Evolutionary conservation across 345 rosid species (phyloP), one percentile per base, ranked within the genome.

Genomic region (Turritis glabra): DNA sequence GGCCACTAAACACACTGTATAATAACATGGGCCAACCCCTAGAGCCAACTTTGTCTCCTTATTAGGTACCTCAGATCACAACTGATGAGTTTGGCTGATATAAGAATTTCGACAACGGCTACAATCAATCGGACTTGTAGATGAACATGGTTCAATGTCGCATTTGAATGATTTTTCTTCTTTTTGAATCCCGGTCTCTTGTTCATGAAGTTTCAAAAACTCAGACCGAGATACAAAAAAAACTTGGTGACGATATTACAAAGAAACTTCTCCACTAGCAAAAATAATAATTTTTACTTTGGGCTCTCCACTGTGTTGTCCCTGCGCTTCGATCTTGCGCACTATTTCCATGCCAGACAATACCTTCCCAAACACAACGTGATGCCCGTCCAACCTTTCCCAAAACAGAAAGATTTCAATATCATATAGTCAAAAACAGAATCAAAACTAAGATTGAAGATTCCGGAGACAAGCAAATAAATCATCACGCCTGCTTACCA

Each of bases 291-390:
- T 96, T 79, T 81, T 81, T 43, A 78, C 84, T 81, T 85, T 90
- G 5, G 99, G 96, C 47, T 71, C 82, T 57, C 96, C 97, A 51
- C 79, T 86, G 64, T 70, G 73, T 73, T 65, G 78, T 19, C 99
- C 99, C 78, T 88, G 83, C 3, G 91, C 90, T 85, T 95, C 99
- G n/a, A 95, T 77, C 86, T 86, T 89, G 71, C 67, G 70, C 25
- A 92, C 91, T 2, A 90, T 86, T 67, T 95, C 97, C 96, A 95
- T 86, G 23, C 98, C 99, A 1, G 97, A 80, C 18, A 95, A 44
- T 59, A 92, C 99, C 83, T 90, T 89, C 32, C 99, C 98, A 46
- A 95, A 90, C 37, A 95, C 96, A 29, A 90, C 96, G 26, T 95
- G 97, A 44, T 13, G 92, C 6, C 97, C 97, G 21, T 95, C 94